These are phyloP conservation scores for Wickerhamiella sorbophila DNA, from an alignment of 805 yeast genomes.

Conservation along the genomic window DNA sequence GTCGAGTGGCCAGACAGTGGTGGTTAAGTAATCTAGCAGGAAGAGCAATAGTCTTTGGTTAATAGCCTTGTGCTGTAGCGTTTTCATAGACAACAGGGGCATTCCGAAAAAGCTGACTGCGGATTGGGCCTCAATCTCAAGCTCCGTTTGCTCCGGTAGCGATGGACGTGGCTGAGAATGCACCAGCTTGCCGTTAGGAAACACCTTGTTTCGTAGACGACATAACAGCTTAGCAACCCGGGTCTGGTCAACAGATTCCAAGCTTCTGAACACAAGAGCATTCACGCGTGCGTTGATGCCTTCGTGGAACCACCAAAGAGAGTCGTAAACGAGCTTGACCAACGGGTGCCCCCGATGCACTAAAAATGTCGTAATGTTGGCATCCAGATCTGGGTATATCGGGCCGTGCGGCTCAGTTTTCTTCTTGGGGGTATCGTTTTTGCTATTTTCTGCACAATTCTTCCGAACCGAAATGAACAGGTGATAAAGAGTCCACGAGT, in stretches of 20 bases:
- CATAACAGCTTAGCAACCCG: not conserved
- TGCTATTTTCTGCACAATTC: not conserved
- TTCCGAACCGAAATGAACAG: not conserved
- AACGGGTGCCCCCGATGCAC: not conserved
- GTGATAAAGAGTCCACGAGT: constrained; percentile 8
- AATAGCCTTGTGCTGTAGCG: not conserved
- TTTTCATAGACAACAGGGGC: not conserved
- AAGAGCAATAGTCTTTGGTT: not conserved
- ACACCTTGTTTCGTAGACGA: not conserved
- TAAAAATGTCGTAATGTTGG: not conserved
- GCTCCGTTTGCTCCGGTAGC: not conserved
- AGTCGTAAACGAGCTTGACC: not conserved
- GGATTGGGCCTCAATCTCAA: not conserved
- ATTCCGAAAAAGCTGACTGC: not conserved
- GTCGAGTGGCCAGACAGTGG: not conserved
- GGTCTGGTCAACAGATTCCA: not conserved
- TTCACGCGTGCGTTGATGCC: not conserved
- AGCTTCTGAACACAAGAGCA: not conserved
- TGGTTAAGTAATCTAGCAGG: not conserved
- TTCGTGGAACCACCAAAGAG: not conserved
- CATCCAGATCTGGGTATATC: not conserved
- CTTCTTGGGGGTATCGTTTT: not conserved
- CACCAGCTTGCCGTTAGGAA: not conserved
- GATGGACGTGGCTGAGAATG: not conserved
- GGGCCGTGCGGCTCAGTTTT: not conserved